Evolutionary conservation across 2,329 filamentous ascomycete species (phyloP), one percentile per base, ranked within the genome.

Genomic region (Daldinia eschscholtzii): DNA sequence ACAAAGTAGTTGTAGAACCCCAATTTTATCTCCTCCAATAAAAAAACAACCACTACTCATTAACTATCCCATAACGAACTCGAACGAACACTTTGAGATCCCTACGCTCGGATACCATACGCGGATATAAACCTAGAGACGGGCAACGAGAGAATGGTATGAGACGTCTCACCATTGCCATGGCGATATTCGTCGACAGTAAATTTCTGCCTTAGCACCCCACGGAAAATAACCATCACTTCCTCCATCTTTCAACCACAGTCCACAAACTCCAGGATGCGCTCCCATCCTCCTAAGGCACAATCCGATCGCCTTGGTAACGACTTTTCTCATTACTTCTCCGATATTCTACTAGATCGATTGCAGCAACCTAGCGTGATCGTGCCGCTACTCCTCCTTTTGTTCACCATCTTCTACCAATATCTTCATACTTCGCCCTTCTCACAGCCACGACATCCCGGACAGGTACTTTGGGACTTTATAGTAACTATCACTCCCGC

Each of bases 401-500:
- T 78, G 42, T 73, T 77, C 20, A 78, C 79, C 30, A 41, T 80
- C 30, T 67, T 79, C 56, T 83, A 81, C 74, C 80, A 82, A 65
- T 77, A 68, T 64, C 77, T 73, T 52, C 77, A 72, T 70, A 76
- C 65, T 61, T 75, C 69, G 53, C 73, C 70, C 56, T 73, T 72
- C 59, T 76, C 46, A 63, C 73, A 57, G 61, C 80, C 70, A 74
- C 85, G 74, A 76, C 82, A 78, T 61, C 76, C 74, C 12, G 76
- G 75, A 64, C 81, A 85, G 72, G 76, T 89, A 59, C 75, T 89
- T 41, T 92, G 91, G 90, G 87, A 91, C 79, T 77, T 79, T 28
- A 67, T 91, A 33, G 85, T 93, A 61, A 83, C 83, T 70, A 57
- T 87, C 35, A 84, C 85, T 13, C 91, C 91, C 1, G 82, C 84